Percentiles rank a stretch among this genome's conserved stretches.
These are phyloP conservation scores for Trichoderma afroharzianum DNA, from an alignment of 2,329 filamentous ascomycete species.

Conservation along the genomic window DNA sequence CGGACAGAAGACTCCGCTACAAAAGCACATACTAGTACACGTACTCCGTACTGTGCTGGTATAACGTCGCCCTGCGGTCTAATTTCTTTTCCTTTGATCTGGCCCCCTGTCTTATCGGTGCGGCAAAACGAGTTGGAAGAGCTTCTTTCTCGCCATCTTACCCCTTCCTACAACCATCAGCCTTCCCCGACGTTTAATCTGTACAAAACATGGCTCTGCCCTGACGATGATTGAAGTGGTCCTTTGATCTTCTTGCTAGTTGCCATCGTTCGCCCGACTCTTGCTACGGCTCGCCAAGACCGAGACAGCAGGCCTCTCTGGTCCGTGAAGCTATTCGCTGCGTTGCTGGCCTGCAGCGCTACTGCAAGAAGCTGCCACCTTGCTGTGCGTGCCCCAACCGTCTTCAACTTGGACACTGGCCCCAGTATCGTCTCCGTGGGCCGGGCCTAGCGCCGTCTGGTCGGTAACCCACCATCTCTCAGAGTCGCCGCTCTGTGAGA, in stretches of 20 bases:
- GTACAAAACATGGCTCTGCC: neutral
- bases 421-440: constrained; percentile 11
- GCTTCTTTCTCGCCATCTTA: neutral
- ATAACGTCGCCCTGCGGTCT: constrained; percentile 3
- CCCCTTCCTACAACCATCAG: neutral
- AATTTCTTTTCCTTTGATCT: neutral
- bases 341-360: neutral
- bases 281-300: neutral
- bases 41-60: neutral
- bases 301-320: neutral
- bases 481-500: neutral
- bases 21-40: neutral
- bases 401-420: neutral
- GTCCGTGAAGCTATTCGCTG: neutral
- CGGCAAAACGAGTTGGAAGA: neutral
- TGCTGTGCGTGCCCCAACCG: neutral
- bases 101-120: neutral
- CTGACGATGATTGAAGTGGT: neutral
- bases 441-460: constrained; percentile 18
- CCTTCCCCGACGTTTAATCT: neutral
- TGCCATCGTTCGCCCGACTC: neutral
- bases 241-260: neutral
- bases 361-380: constrained; percentile 6
- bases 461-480: neutral
- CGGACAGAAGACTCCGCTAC: neutral